A percentile compares a stretch with the other conserved stretches of the same genome.
Conservation (phyloP, 768 basidiomycete species). For the Amyloporia xantha region DNA sequence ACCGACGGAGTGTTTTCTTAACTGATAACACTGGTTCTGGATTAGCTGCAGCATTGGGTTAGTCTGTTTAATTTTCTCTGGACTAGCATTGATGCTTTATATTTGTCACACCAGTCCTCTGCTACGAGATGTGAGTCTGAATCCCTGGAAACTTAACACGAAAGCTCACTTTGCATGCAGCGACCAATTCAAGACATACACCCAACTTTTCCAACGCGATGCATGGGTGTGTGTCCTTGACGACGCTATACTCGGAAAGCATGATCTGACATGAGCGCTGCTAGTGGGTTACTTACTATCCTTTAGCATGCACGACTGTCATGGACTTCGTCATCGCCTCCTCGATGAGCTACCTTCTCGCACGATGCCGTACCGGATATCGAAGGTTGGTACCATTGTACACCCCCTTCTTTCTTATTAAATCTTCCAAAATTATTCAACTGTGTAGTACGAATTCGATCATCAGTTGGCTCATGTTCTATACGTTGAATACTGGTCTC, state of each 20-base stretch:
- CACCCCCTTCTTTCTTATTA: too few species aligned
- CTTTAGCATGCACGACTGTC: constrained; percentile 7
- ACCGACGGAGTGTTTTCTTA: too few species aligned
- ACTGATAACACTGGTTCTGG: too few species aligned
- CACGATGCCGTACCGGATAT: constrained; percentile 11
- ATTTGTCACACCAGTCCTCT: background rate
- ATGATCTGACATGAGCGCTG: background rate
- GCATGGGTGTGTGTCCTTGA: too few species aligned
- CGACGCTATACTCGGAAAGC: background rate
- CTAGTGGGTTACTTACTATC: constrained; percentile 16
- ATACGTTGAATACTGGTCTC: constrained; percentile 16
- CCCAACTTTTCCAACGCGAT: background rate
- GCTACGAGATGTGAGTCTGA: constrained; percentile 6
- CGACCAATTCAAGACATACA: background rate
- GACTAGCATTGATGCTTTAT: too few species aligned
- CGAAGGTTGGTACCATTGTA: constrained; percentile 8
- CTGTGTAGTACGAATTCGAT: too few species aligned
- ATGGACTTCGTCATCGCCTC: constrained; percentile 14
- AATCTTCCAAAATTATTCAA: constrained; percentile 6
- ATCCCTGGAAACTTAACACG: too few species aligned
- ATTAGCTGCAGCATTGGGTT: too few species aligned
- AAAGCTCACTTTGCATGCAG: background rate
- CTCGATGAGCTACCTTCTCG: constrained; percentile 16
- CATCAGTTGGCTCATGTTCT: constrained; percentile 14
- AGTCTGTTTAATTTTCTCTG: too few species aligned